A percentile compares a stretch with the other conserved stretches of the same genome.
These are phyloP conservation scores for Oryza punctata DNA, from an alignment of 176 grass and related monocot species.

Conservation along the genomic window DNA sequence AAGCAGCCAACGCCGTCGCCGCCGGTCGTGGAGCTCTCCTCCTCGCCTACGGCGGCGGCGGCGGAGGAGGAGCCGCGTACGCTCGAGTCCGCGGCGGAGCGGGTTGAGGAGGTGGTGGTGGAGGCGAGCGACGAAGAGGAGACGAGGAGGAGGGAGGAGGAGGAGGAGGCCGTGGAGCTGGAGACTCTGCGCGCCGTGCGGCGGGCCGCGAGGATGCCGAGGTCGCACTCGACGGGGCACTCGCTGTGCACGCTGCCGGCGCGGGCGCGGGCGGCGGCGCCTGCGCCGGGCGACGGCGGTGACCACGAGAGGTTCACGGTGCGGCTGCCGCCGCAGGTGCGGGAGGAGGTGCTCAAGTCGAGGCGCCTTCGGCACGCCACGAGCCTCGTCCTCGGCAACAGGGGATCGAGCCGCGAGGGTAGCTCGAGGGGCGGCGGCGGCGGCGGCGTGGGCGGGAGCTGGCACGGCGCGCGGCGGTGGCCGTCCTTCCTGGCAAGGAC, in stretches of 20 bases:
- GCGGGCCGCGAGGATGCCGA: slow-evolving; percentile 48
- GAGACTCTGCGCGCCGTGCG: slow-evolving; percentile 58
- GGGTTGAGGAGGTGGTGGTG: slow-evolving; percentile 11
- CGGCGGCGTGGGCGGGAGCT: slow-evolving; percentile 32
- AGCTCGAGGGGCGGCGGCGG: slow-evolving; percentile 51
- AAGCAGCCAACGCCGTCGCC: slow-evolving; percentile 13
- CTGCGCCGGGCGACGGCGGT: slow-evolving; percentile 10
- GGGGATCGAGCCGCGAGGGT: slow-evolving; percentile 45
- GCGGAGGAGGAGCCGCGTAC: slow-evolving; percentile 11
- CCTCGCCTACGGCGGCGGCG: neutral
- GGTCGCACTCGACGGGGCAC: slow-evolving; percentile 59
- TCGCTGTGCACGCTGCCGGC: slow-evolving; percentile 32
- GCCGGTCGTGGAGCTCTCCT: neutral
- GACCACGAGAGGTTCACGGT: slow-evolving; percentile 76
- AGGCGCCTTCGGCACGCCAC: slow-evolving; percentile 68
- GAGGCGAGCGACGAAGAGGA: slow-evolving; percentile 47
- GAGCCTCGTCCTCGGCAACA: slow-evolving; percentile 55
- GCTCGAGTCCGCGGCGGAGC: slow-evolving; percentile 38
- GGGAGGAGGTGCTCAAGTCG: slow-evolving; percentile 55
- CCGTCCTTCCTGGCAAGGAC: slow-evolving; percentile 48
- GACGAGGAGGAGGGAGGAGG: slow-evolving; percentile 2
- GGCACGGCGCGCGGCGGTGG: slow-evolving; percentile 60
- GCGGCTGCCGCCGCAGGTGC: slow-evolving; percentile 63
- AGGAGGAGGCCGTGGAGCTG: slow-evolving; percentile 63
- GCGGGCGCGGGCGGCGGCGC: too few relatives aligned